Conservation (phyloP, 2,329 filamentous ascomycete genomes). For the Harringtonia aguacate region DNA sequence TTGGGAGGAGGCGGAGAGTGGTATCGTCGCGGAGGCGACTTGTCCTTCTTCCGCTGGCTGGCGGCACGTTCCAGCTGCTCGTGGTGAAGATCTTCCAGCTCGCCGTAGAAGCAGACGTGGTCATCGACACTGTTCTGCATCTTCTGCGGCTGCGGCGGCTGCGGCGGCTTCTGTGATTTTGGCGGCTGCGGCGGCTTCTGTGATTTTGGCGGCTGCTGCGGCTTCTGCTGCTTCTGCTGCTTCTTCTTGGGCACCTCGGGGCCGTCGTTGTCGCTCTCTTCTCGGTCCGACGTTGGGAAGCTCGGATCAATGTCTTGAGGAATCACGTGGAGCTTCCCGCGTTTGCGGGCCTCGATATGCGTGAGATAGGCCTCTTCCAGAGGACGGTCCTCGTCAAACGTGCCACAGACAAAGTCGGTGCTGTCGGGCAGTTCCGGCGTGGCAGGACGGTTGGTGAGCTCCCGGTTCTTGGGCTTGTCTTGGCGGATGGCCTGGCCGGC, state of each 20-base stretch:
- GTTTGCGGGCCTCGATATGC: constrained; percentile 69
- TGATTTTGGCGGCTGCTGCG: too few relatives aligned
- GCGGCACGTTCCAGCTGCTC: constrained; percentile 42
- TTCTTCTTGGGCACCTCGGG: constrained; percentile 18
- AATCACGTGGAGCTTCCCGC: constrained; percentile 68
- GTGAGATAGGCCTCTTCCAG: constrained; percentile 90
- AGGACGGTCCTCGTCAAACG: constrained; percentile 86
- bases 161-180: constrained; percentile 3
- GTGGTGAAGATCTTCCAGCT: constrained; percentile 55
- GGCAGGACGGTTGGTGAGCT: constrained; percentile 48
- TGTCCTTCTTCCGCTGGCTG: constrained; percentile 38
- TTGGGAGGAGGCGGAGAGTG: constrained; percentile 45
- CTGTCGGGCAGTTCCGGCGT: constrained; percentile 88
- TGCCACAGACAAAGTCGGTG: constrained; percentile 98
- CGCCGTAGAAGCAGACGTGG: constrained; percentile 58
- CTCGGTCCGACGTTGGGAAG: constrained; percentile 88
- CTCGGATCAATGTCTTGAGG: constrained; percentile 98
- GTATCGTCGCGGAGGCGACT: constrained; percentile 48
- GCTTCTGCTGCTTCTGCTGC: constrained; percentile 24
- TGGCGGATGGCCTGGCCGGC: constrained; percentile 26
- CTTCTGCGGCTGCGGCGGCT: constrained; percentile 31
- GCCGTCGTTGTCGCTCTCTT: constrained; percentile 64
- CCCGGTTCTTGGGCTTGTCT: constrained; percentile 20
- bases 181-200: too few relatives aligned
- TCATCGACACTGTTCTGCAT: constrained; percentile 54